Conservation (phyloP, 2,329 filamentous ascomycete species). For the Thermochaetoides dissita region DNA sequence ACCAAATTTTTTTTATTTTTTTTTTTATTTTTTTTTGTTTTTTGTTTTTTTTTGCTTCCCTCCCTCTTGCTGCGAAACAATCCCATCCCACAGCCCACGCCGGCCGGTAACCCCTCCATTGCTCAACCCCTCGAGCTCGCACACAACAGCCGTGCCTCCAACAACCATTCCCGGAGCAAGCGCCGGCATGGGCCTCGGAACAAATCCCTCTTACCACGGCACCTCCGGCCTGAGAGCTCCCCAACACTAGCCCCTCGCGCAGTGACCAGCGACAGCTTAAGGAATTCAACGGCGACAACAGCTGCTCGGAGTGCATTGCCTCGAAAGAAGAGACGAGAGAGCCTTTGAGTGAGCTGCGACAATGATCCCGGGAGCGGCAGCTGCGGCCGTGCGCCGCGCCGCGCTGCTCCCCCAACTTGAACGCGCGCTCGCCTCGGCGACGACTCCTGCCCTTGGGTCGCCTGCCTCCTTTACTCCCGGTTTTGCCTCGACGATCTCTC, state of each 20-base stretch:
- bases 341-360: no score
- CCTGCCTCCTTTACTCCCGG: no score
- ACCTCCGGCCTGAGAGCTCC: slow-evolving; percentile 13
- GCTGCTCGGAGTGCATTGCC: not conserved
- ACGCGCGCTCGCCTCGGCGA: no score
- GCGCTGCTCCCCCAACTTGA: slow-evolving; percentile 31
- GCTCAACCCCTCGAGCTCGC: no score
- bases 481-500: slow-evolving; percentile 17
- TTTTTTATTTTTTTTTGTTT: no score
- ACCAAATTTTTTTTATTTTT: no score
- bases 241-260: slow-evolving; percentile 5
- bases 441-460: no score
- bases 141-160: no score
- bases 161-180: not conserved
- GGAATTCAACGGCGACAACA: slow-evolving; percentile 2
- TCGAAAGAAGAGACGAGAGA: slow-evolving; percentile 12
- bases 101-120: no score
- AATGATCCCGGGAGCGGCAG: slow-evolving; percentile 34
- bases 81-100: no score
- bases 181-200: slow-evolving; percentile 5
- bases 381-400: slow-evolving; percentile 26
- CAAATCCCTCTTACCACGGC: slow-evolving; percentile 3
- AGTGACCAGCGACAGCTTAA: slow-evolving; percentile 4
- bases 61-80: not conserved
- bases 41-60: slow-evolving; percentile 1